phyloP scores from a whole-genome alignment of 805 yeast genomes.

The Candida krabiensis region DNA sequence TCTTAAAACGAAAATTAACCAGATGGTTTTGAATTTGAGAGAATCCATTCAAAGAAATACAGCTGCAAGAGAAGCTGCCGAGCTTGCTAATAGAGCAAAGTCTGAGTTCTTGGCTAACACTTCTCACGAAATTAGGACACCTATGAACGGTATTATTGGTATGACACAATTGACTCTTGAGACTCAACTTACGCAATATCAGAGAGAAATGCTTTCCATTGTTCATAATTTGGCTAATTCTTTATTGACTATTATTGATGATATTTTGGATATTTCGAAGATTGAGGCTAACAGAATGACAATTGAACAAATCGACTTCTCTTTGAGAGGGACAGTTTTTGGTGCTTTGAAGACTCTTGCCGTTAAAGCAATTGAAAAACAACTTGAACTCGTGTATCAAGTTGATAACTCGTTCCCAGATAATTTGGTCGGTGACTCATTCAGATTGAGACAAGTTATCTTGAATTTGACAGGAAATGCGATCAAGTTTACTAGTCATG shows the following conservation, averaged over 20 bases:
- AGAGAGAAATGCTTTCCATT: conserved; percentile 86
- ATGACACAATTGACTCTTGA: conserved; percentile 89
- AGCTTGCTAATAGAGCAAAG: conserved; percentile 83
- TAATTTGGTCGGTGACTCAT: conserved; percentile 82
- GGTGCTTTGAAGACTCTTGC: conserved; percentile 89
- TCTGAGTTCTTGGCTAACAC: conserved; percentile 89
- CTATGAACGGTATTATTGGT: conserved; percentile 90
- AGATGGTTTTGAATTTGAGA: conserved; percentile 82
- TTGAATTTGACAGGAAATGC: conserved; percentile 88
- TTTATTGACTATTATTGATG: conserved; percentile 82
- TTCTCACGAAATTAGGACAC: conserved; percentile 87
- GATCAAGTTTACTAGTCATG: conserved; percentile 80
- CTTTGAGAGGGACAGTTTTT: conserved; percentile 82
- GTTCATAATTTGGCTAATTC: conserved; percentile 88
- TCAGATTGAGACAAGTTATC: conserved; percentile 83
- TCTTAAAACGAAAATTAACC: conserved; percentile 62
- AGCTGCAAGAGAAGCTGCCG: conserved; percentile 94
- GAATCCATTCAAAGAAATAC: conserved; percentile 90
- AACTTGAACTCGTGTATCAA: conserved; percentile 74
- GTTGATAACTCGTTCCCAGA: conserved; percentile 89
- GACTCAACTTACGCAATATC: conserved; percentile 87
- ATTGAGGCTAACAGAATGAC: conserved; percentile 94
- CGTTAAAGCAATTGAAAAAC: conserved; percentile 86
- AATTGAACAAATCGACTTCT: conserved; percentile 84
- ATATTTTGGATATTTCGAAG: conserved; percentile 87